These are phyloP conservation scores for Noccaea bulbosa DNA, from an alignment of 345 rosid genomes.

Conservation along the genomic window DNA sequence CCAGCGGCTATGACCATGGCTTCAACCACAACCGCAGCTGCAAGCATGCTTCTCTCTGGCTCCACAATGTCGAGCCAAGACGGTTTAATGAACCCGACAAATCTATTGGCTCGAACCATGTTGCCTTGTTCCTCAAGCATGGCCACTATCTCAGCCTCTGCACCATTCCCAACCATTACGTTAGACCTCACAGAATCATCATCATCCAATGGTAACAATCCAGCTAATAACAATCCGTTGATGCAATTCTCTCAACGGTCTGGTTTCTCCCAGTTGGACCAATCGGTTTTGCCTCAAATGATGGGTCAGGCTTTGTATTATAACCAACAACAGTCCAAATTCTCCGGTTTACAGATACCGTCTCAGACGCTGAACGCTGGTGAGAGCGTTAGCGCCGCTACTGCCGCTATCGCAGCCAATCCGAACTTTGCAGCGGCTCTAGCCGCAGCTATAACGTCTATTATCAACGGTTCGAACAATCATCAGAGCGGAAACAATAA, in stretches of 20 bases:
- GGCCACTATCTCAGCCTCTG: constrained; percentile 95
- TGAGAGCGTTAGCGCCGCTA: constrained; percentile 54
- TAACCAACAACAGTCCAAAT: constrained; percentile 71
- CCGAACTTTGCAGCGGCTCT: constrained; percentile 96
- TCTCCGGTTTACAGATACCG: constrained; percentile 81
- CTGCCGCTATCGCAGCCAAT: constrained; percentile 79
- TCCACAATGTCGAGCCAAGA: constrained; percentile 77
- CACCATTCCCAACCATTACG: constrained; percentile 96
- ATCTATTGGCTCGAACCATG: constrained; percentile 70
- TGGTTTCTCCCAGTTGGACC: constrained; percentile 33
- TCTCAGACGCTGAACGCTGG: constrained; percentile 41
- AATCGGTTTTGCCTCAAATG: constrained; percentile 51
- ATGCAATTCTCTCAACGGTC: constrained; percentile 47
- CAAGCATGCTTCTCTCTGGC: constrained; percentile 80
- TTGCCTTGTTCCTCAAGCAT: constrained; percentile 92
- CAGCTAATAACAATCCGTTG: constrained; percentile 45
- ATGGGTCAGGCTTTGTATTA: constrained; percentile 66
- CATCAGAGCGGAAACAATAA: constrained; percentile 32
- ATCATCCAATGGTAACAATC: constrained; percentile 39
- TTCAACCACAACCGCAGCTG: constrained; percentile 87
- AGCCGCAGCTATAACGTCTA: constrained; percentile 92
- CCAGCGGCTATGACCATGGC: constrained; percentile 95
- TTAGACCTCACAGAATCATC: constrained; percentile 72
- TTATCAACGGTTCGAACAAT: constrained; percentile 57
- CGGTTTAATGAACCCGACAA: constrained; percentile 64